phyloP scores from a whole-genome alignment of 225 moss, liverwort and hornwort species.

The Climacium dendroides region DNA sequence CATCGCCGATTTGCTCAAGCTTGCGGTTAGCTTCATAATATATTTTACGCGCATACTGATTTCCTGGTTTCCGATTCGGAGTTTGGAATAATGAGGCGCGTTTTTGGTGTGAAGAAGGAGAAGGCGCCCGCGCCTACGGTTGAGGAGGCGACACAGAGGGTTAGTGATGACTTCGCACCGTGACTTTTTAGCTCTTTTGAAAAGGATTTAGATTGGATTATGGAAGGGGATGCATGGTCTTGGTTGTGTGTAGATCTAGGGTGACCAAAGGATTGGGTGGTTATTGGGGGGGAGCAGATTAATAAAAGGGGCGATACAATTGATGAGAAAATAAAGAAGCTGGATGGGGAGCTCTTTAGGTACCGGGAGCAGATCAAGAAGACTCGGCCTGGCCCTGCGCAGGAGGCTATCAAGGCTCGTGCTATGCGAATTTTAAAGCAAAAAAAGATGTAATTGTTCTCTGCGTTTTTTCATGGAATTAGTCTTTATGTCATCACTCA shows the following conservation, averaged over 20 bases:
- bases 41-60: neutral
- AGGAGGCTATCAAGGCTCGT: slow-evolving; percentile 90
- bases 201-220: neutral
- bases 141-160: slow-evolving; percentile 86
- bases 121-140: slow-evolving; percentile 73
- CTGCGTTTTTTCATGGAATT: neutral
- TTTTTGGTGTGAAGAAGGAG: slow-evolving; percentile 90
- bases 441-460: slow-evolving; percentile 53
- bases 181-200: neutral
- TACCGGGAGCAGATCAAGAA: slow-evolving; percentile 96
- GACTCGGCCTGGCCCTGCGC: slow-evolving; percentile 87
- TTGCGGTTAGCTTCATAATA: neutral
- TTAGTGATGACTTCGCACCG: neutral
- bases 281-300: slow-evolving; percentile 36
- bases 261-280: neutral
- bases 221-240: neutral
- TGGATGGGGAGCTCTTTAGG: slow-evolving; percentile 74
- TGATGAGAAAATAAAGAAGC: slow-evolving; percentile 88
- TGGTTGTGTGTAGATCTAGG: neutral
- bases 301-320: slow-evolving; percentile 87
- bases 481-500: neutral
- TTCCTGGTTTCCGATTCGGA: neutral
- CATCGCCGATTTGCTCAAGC: neutral
- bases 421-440: slow-evolving; percentile 96
- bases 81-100: slow-evolving; percentile 55